phyloP scores from a whole-genome alignment of 2,329 filamentous ascomycete species.

The Metarhizium album region DNA sequence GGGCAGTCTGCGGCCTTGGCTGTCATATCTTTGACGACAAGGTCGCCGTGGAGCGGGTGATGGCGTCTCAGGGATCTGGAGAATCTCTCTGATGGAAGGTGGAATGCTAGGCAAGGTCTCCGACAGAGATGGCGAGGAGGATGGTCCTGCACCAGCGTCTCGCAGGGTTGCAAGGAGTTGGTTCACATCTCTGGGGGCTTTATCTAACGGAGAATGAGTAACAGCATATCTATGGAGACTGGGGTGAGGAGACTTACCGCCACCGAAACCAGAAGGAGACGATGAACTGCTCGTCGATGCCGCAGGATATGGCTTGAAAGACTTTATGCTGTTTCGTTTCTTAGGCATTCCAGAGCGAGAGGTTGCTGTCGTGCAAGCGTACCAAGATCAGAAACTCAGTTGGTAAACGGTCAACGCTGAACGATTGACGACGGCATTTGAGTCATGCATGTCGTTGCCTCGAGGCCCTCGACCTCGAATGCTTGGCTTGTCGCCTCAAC shows the following conservation, averaged over 20 bases:
- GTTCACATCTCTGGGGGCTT: conserved; percentile 38
- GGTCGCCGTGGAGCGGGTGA: conserved; percentile 37
- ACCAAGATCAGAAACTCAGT: background rate
- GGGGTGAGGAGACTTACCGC: conserved; percentile 16
- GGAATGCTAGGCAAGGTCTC: conserved; percentile 42
- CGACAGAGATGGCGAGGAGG: conserved; percentile 18
- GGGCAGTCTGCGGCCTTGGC: conserved; percentile 39
- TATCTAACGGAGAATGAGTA: conserved; percentile 4
- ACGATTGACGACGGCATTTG: too few species aligned
- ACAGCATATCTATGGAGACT: background rate
- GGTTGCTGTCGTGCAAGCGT: background rate
- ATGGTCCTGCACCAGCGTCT: conserved; percentile 27
- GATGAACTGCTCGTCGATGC: conserved; percentile 29
- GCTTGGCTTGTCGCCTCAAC: background rate
- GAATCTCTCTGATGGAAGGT: conserved; percentile 45
- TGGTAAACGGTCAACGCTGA: background rate
- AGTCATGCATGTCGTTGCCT: too few species aligned
- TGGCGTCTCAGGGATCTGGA: conserved; percentile 48
- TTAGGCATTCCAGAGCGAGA: conserved; percentile 44
- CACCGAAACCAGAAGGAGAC: conserved; percentile 16
- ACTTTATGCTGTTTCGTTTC: conserved; percentile 45
- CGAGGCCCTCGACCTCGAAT: background rate
- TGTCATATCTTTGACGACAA: conserved; percentile 30
- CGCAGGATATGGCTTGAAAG: conserved; percentile 48
- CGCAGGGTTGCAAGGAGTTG: conserved; percentile 48